Base-by-base conservation (phyloP, 2,329 filamentous ascomycete genomes). In the Aureobasidium pullulans region DNA sequence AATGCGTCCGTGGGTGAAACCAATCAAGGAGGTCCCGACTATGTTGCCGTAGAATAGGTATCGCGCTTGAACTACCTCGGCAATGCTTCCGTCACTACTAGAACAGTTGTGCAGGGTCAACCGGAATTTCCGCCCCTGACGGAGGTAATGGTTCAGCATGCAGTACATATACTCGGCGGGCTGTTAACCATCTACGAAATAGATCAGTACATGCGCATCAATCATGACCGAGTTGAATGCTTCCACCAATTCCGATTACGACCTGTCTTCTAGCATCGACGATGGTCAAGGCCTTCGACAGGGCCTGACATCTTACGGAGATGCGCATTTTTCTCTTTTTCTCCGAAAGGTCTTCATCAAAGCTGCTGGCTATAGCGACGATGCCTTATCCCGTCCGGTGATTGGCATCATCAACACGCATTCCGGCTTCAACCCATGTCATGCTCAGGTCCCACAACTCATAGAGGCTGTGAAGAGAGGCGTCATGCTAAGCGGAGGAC, bases 341-440 rank as follows among this genome's bases (percentile, higher is more conserved):
- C 77, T 90, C 0, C 81, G 87, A 37, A 90, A 90, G 66, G 86
- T 85, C 28, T 90, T 90, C 71, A 89, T 90, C 75, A 90, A 90
- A 70, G 86, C 86, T 0, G 77, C 89, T 1, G 87, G 87, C 0
- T 90, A 89, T 70, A 84, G 82, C 60, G 87, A 90, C 64, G 85
- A 88, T 66, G 83, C 87, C 0, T 79, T 90, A 0, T 84, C 84
- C 0, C 75, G 85, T 1, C 87, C 87, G 2, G 87, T 90, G 58
- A 77, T 90, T n/a, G 87, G 87, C 52, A 84, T 90, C 62, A 82
- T 88, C 70, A 88, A 90, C 71, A 90, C 87, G 0, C 84, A 82
- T 66, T 89, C 86, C 0, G 80, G 81, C 62, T 87, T 89, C 76
- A 90, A 90, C 68, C 86, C 87, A 0, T 90, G 87, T 68, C 87